A percentile compares a stretch with the other conserved stretches of the same genome.
Conservation (phyloP, 116 monocot genomes). For the Zostera marina region DNA sequence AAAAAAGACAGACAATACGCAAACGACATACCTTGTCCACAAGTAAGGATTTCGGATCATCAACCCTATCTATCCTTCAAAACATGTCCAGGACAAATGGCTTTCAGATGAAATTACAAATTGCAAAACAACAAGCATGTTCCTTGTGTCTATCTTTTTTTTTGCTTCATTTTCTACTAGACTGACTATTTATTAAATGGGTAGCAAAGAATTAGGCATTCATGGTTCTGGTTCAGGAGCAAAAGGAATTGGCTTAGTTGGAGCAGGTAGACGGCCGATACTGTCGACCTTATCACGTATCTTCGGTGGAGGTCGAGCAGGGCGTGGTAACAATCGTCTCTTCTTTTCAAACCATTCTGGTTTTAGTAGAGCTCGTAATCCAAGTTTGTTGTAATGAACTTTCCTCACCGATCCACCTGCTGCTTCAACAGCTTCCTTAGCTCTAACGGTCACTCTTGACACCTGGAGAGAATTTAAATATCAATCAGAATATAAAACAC, state of each 20-base stretch:
- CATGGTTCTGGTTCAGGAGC: constrained; percentile 2
- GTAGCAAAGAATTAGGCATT: neutral
- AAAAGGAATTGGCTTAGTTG: constrained; percentile 84
- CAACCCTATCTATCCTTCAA: neutral
- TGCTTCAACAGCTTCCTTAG: constrained; percentile 83
- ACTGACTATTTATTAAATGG: neutral
- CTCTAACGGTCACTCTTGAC: constrained; percentile 61
- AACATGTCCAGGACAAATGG: neutral
- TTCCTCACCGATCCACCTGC: constrained; percentile 79
- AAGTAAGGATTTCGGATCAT: neutral
- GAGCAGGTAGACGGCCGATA: constrained; percentile 80
- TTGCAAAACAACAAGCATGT: neutral
- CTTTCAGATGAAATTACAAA: neutral
- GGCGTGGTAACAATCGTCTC: constrained; percentile 53
- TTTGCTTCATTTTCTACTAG: neutral
- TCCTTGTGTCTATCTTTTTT: neutral
- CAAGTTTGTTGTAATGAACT: constrained; percentile 88
- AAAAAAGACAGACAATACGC: neutral
- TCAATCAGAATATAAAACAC: neutral
- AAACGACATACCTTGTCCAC: constrained; percentile 1
- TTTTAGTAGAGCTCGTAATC: constrained; percentile 62
- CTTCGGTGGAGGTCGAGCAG: constrained; percentile 92
- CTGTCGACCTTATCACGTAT: constrained; percentile 70
- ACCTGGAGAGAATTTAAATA: constrained; percentile 29
- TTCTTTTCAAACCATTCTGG: constrained; percentile 99